Conservation (phyloP, 305 asterid genomes). For the Striga hermonthica region DNA sequence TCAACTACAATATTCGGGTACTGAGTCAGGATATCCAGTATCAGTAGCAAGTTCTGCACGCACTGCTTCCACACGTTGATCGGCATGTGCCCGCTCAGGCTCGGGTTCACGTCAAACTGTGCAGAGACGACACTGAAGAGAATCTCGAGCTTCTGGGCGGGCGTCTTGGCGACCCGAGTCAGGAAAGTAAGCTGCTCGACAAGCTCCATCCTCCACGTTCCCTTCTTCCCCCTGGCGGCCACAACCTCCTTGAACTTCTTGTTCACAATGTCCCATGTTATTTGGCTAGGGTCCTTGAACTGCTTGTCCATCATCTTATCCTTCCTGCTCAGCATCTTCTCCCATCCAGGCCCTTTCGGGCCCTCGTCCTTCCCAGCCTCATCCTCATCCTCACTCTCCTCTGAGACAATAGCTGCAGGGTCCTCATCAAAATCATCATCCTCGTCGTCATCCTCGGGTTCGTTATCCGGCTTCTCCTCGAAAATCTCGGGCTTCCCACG, state of each 20-base stretch:
- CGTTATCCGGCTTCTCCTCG: slow-evolving; percentile 44
- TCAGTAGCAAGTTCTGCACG: slow-evolving; percentile 62
- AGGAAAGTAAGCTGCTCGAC: slow-evolving; percentile 90
- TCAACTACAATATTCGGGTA: slow-evolving; percentile 86
- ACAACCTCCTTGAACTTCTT: slow-evolving; percentile 88
- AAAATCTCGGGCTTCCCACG: slow-evolving; percentile 77
- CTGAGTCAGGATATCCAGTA: slow-evolving; percentile 78
- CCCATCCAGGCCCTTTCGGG: slow-evolving; percentile 75
- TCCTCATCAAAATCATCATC: slow-evolving; percentile 45
- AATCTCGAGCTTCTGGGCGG: slow-evolving; percentile 95
- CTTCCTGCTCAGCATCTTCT: slow-evolving; percentile 79
- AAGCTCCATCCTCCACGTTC: slow-evolving; percentile 83
- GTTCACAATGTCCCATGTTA: slow-evolving; percentile 91
- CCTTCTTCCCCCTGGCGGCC: slow-evolving; percentile 89
- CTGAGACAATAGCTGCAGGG: slow-evolving; percentile 30
- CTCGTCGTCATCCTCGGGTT: slow-evolving; percentile 54
- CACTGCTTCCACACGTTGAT: slow-evolving; percentile 91
- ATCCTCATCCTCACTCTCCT: slow-evolving; percentile 49
- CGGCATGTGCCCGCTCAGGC: slow-evolving; percentile 94
- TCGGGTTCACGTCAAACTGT: slow-evolving; percentile 82
- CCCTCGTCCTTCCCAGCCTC: slow-evolving; percentile 42
- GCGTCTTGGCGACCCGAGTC: slow-evolving; percentile 86
- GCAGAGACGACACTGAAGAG: slow-evolving; percentile 87
- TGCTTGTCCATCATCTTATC: slow-evolving; percentile 91
- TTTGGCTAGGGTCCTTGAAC: slow-evolving; percentile 83